Percentiles rank a stretch among this genome's conserved stretches.
Evolutionary conservation across 2,329 filamentous ascomycete genomes (phyloP).

Genomic region (Drechslerella dactyloides): DNA sequence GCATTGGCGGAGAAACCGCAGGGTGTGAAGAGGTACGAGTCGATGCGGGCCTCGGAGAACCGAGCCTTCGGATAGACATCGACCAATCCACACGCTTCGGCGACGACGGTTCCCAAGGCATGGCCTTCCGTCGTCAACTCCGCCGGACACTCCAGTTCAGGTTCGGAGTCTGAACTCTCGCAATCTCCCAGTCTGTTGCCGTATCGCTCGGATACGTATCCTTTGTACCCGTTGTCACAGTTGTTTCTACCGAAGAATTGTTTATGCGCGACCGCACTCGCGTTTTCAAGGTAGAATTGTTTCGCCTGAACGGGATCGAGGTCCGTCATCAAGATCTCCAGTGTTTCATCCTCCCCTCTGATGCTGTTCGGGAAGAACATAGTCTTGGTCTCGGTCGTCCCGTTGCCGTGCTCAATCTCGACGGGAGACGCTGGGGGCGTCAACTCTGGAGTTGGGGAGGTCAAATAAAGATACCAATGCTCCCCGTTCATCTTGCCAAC

Average conservation of each 20-base stretch:
- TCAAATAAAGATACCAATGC: conserved; percentile 98
- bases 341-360: conserved; percentile 71
- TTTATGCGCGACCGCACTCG: conserved; percentile 87
- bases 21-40: conserved; percentile 94
- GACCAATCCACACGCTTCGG: conserved; percentile 84
- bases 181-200: conserved; percentile 60
- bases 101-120: conserved; percentile 87
- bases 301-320: conserved; percentile 72
- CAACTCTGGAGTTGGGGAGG: conserved; percentile 84
- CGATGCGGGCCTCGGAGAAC: conserved; percentile 91
- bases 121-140: conserved; percentile 91
- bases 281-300: conserved; percentile 77
- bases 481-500: conserved; percentile 99
- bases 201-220: conserved; percentile 79
- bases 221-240: conserved; percentile 63
- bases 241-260: conserved; percentile 70
- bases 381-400: conserved; percentile 65
- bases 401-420: conserved; percentile 35
- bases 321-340: conserved; percentile 76
- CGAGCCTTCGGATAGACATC: conserved; percentile 84
- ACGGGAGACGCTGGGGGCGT: conserved; percentile 67
- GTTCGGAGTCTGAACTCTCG: conserved; percentile 51
- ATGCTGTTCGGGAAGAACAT: conserved; percentile 67
- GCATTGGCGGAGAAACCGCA: conserved; percentile 98
- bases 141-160: conserved; percentile 63